Evolutionary conservation across 1,284 basidiomycete genomes (phyloP).

Genomic region (Melampsora abietis-canadensis): DNA sequence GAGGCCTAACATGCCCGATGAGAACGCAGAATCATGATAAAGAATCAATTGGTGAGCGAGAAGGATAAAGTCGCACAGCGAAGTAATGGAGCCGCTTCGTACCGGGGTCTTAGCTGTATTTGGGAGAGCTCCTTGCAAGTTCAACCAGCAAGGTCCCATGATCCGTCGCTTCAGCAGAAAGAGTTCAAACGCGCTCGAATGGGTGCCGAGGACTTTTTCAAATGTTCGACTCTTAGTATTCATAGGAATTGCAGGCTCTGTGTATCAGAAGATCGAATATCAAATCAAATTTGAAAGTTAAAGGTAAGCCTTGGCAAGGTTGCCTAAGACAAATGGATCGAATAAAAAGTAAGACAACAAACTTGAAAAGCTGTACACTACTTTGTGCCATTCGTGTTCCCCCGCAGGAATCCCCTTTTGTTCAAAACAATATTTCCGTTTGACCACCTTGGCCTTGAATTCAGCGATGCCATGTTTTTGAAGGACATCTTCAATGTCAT

Average conservation of each 20-base stretch:
- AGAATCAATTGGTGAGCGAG: no score
- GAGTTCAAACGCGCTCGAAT: slow-evolving; percentile 86
- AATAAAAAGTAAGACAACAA: slow-evolving; percentile 48
- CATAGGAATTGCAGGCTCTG: slow-evolving; percentile 60
- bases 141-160: slow-evolving; percentile 98
- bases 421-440: slow-evolving; percentile 89
- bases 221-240: slow-evolving; percentile 78
- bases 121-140: slow-evolving; percentile 67
- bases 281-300: not conserved
- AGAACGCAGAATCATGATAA: not conserved
- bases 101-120: slow-evolving; percentile 21
- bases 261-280: not conserved
- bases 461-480: slow-evolving; percentile 64
- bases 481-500: slow-evolving; percentile 78
- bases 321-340: not conserved
- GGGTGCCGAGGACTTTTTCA: slow-evolving; percentile 83
- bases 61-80: slow-evolving; percentile 28
- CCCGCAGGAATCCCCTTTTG: slow-evolving; percentile 74
- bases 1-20: slow-evolving; percentile 62
- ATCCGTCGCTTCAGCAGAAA: slow-evolving; percentile 95
- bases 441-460: slow-evolving; percentile 71
- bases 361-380: slow-evolving; percentile 80
- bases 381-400: slow-evolving; percentile 85
- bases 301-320: not conserved
- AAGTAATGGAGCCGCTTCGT: slow-evolving; percentile 54